Evolutionary conservation across 306 rosid genomes (phyloP), one percentile per base, ranked within the genome.

Genomic region (Datisca glomerata): DNA sequence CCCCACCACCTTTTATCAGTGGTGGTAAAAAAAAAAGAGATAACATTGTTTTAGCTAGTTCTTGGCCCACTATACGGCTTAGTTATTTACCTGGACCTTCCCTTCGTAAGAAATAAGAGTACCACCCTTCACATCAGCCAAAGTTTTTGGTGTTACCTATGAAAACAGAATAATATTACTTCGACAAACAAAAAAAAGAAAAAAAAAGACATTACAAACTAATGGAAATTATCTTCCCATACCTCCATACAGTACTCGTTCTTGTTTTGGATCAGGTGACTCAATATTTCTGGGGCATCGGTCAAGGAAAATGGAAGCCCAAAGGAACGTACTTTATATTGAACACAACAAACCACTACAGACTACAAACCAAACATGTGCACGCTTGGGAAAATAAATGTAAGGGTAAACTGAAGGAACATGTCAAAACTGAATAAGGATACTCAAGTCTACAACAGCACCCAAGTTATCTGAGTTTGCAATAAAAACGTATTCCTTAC

Each of bases 121-220:
- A 57, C 98, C 98, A 56, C 98, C 95, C 78, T 89, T 89, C 49
- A 89, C 95, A 68, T 89, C 98, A 23, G 98, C 98, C 81, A 89
- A 64, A 47, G 98, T 89, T 73, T 84, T 89, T 3, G 93, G 93
- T 27, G 93, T 81, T 32, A 81, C 93, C 86, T 78, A 66, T 17
- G 20, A 28, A 61, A 25, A 22, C 36, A 59, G 37, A 21, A 21
- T 44, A 36, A 39, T 18, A 12, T 31, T 8, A 49, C 34, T 53
- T 20, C 20, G 51, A 36, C 36, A 12, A 18, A 63, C 31, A 35
- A 34, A 41, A 34, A 44, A 54, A 34, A 35, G 29, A 10, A 13
- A 20, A 1, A 6, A 8, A 13, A 61, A 55, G 46, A 34, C 20
- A 9, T 33, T 38, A 25, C 9, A 41, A 24, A 49, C 43, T 11